Percentiles rank a stretch among this genome's conserved stretches.
Evolutionary conservation across 1,284 basidiomycete species (phyloP).

Genomic region (Trametes sp.): DNA sequence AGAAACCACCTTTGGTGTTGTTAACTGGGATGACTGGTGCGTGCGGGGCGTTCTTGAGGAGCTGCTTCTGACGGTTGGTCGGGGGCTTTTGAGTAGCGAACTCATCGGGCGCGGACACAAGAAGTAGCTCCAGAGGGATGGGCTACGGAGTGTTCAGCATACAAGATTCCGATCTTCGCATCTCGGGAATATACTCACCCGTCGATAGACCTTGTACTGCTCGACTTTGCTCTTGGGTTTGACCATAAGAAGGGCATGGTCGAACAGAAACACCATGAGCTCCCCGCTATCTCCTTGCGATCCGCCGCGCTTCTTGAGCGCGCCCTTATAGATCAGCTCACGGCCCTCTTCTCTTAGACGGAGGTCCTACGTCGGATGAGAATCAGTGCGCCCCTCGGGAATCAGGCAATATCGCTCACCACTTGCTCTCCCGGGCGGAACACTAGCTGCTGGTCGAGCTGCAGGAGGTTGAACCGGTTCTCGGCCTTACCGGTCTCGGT

Average conservation of each 20-base stretch:
- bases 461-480: slow-evolving; percentile 92
- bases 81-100: slow-evolving; percentile 36
- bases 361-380: slow-evolving; percentile 70
- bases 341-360: slow-evolving; percentile 87
- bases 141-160: slow-evolving; percentile 60
- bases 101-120: slow-evolving; percentile 86
- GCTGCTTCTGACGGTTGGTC: slow-evolving; percentile 37
- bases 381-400: neutral
- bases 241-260: slow-evolving; percentile 95
- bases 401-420: slow-evolving; percentile 52
- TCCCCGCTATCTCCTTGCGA: slow-evolving; percentile 84
- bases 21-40: slow-evolving; percentile 47
- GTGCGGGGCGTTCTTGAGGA: slow-evolving; percentile 43
- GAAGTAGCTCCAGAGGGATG: slow-evolving; percentile 94
- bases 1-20: slow-evolving; percentile 88
- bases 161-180: slow-evolving; percentile 12
- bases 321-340: slow-evolving; percentile 94
- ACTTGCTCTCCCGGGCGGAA: slow-evolving; percentile 89
- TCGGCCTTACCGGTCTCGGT: slow-evolving; percentile 92
- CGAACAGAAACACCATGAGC: slow-evolving; percentile 94
- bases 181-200: slow-evolving; percentile 59
- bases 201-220: slow-evolving; percentile 93
- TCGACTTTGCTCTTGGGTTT: slow-evolving; percentile 95
- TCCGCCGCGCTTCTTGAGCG: slow-evolving; percentile 89
- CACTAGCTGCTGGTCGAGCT: slow-evolving; percentile 88